Evolutionary conservation across 2,329 filamentous ascomycete species (phyloP), one percentile per base, ranked within the genome.

Genomic region (Botrytis hyacinthi): DNA sequence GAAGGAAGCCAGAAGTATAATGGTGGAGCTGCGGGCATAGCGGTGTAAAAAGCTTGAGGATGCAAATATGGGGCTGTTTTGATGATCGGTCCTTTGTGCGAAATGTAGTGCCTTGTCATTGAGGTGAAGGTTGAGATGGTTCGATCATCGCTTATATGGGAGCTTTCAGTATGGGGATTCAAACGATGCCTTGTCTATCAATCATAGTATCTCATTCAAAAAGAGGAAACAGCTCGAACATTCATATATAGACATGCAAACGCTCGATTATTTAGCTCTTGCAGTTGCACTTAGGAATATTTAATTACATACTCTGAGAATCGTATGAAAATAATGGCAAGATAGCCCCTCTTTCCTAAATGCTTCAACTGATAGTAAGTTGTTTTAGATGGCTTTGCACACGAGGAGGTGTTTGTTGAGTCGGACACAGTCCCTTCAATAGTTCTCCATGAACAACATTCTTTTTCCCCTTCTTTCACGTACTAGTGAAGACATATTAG

Each of bases 1-100:
- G 70, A 44, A 72, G 70, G 37, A 72, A 72, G 44, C 70, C 70
- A 29, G 66, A 68, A 10, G 1, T 40, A 14, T 68, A 26, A 68
- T 29, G 26, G 6, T 22, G 8, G 4, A 20, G 16, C 44, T n/a
- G 7, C n/a, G 9, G 10, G 9, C 29, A 67, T 22, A 14, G 37
- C 40, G 26, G 16, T 29, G 22, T 54, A 40, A 22, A 68, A 18
- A 40, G 10, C n/a, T 40, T 4, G 4, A 37, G 2, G 7, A 29
- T 54, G 4, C 8, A 54, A 22, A 54, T 40, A 68, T 14, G 65
- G 65, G 35, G 26, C 29, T 40, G 26, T 37, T n/a, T 51, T 12
- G 6, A 29, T 32, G 12, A 4, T 66, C 18, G 9, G 14, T 18
- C 26, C 35, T 66, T 48, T 35, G 42, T 37, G 62, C 62, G 5